Evolutionary conservation across 139 green algal species (phyloP), one percentile per base, ranked within the genome.

Genomic region (Tetraselmis striata): DNA sequence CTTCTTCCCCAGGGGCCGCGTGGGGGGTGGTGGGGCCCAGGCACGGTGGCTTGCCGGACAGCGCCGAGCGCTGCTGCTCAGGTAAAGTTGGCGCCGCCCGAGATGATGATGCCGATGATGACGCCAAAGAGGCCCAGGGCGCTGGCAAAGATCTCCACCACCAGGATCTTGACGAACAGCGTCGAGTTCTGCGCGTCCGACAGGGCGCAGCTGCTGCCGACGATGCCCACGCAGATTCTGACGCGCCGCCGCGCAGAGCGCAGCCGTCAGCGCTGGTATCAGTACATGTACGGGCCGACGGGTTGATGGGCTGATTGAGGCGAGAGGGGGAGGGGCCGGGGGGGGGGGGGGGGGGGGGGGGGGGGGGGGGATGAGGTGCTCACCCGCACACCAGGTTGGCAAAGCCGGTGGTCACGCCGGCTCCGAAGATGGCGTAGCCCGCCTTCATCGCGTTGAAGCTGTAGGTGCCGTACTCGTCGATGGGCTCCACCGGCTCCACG

Each of bases 121-220:
- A 98, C 94, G 0, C 95, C 95, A 89, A 98, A 98, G 25, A 98
- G 87, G 1, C 95, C 92, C 29, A 95, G 82, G 0, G 82, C 85
- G 85, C 81, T 96, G 27, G 95, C 97, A 88, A 99, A 99, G 81
- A 99, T 99, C 91, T 99, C 97, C 82, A 99, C 95, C n/a, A 99
- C 95, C 23, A 99, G 89, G 83, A 99, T 99, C 88, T 99, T 99
- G 0, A 99, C 97, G 88, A 99, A 99, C 2, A 99, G 90, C 0
- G 97, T 96, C 1, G 92, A 92, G 88, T 99, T 99, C 59, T 97
- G 94, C 0, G 97, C 97, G 84, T 99, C 97, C 2, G 97, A 97
- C 23, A 99, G 87, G 0, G 97, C 97, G 32, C 94, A 97, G 67
- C 89, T 94, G 91, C 93, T 98, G 27, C 97, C 97, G 30, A 99